Conservation (phyloP, 306 rosid genomes). For the Fagus crenata region DNA sequence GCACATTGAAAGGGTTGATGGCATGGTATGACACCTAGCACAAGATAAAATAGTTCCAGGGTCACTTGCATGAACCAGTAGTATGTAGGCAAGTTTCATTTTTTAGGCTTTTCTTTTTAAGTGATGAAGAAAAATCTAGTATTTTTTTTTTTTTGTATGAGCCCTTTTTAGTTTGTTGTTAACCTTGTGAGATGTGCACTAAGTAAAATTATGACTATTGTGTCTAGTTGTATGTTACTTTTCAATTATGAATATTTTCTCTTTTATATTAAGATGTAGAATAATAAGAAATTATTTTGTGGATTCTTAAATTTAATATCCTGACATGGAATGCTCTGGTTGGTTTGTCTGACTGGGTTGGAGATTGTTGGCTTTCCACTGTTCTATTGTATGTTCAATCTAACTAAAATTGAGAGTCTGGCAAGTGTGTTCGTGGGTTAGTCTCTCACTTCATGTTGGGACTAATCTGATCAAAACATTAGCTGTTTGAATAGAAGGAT, state of each 20-base stretch:
- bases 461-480: no score
- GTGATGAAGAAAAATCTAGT: neutral
- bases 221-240: neutral
- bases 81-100: neutral
- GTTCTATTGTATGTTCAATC: no score
- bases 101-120: neutral
- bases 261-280: neutral
- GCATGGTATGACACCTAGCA: neutral
- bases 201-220: neutral
- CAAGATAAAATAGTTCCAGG: neutral
- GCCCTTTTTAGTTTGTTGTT: neutral
- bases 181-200: neutral
- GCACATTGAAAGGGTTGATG: neutral
- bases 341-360: neutral
- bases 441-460: no score
- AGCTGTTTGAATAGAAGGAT: no score
- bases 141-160: neutral
- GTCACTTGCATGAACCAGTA: neutral
- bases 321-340: neutral
- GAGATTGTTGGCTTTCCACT: no score
- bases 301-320: neutral
- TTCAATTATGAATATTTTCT: neutral
- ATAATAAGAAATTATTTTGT: neutral
- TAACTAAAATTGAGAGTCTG: no score
- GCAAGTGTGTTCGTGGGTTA: no score